These are phyloP conservation scores for Trichophyton schoenleinii DNA, from an alignment of 2,329 filamentous ascomycete genomes.

Conservation along the genomic window DNA sequence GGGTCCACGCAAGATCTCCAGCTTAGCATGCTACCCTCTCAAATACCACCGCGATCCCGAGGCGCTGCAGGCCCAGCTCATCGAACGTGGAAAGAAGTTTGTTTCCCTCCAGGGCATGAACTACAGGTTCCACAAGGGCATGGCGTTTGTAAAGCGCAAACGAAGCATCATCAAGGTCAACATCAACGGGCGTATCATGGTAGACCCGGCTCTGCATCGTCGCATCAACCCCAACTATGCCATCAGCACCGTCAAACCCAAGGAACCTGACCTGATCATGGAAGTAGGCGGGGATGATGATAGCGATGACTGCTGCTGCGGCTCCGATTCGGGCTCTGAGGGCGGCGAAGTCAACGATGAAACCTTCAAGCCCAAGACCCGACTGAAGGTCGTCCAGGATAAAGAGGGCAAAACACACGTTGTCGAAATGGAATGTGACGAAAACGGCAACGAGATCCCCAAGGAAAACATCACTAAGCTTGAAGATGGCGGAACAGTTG, in stretches of 20 bases:
- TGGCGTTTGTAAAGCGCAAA: constrained; percentile 76
- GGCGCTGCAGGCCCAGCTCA: constrained; percentile 51
- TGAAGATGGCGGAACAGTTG: constrained; percentile 21
- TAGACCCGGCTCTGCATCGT: constrained; percentile 70
- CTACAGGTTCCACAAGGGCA: constrained; percentile 69
- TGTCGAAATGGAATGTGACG: constrained; percentile 44
- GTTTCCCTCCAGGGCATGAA: constrained; percentile 68
- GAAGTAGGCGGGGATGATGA: constrained; percentile 34
- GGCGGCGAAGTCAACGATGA: constrained; percentile 21
- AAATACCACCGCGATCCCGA: constrained; percentile 64
- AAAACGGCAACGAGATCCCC: constrained; percentile 43
- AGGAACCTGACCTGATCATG: constrained; percentile 49
- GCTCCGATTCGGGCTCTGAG: constrained; percentile 15
- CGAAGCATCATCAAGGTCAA: constrained; percentile 64
- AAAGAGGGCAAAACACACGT: constrained; percentile 41
- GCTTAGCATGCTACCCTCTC: constrained; percentile 62
- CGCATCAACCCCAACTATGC: constrained; percentile 78
- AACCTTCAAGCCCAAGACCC: constrained; percentile 25
- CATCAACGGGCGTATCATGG: constrained; percentile 77
- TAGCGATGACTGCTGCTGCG: constrained; percentile 30
- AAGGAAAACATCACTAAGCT: constrained; percentile 48
- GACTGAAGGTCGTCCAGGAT: constrained; percentile 43
- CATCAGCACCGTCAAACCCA: constrained; percentile 59
- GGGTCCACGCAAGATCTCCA: constrained; percentile 70
- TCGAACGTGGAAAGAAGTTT: constrained; percentile 76